phyloP scores from a whole-genome alignment of 2,329 filamentous ascomycete species.

The Tothia fuscella region DNA sequence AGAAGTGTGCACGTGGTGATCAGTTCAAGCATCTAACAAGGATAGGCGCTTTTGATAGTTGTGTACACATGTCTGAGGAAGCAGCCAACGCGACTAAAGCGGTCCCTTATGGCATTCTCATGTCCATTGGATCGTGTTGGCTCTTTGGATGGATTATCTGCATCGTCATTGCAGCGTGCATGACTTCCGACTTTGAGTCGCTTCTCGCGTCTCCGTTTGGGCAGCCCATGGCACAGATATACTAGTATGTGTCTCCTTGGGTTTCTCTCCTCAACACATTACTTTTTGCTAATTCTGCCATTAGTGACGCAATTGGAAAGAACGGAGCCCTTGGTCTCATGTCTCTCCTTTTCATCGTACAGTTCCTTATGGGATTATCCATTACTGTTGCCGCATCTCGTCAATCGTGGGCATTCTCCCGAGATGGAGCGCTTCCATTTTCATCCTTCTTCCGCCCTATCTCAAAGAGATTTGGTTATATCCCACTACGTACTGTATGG shows the following conservation, averaged over 20 bases:
- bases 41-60: conserved; percentile 42
- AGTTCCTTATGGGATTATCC: conserved; percentile 50
- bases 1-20: conserved; percentile 43
- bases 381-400: conserved; percentile 47
- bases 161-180: conserved; percentile 46
- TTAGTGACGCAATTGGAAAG: conserved; percentile 48
- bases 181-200: conserved; percentile 39
- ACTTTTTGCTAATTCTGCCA: no score
- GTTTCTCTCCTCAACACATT: no score
- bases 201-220: conserved; percentile 40
- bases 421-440: conserved; percentile 50
- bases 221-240: conserved; percentile 50
- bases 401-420: conserved; percentile 51
- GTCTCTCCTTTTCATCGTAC: conserved; percentile 46
- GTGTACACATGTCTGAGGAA: conserved; percentile 46
- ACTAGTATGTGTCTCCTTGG: no score
- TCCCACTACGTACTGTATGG: conserved; percentile 45
- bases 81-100: conserved; percentile 45
- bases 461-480: conserved; percentile 42
- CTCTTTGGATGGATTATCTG: conserved; percentile 47
- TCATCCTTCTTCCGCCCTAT: conserved; percentile 45
- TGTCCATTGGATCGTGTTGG: conserved; percentile 43
- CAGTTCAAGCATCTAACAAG: conserved; percentile 47
- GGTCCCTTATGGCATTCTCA: conserved; percentile 46
- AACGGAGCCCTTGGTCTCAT: conserved; percentile 47